These are phyloP conservation scores for Trichoderma brevicompactum DNA, from an alignment of 2,329 filamentous ascomycete species.

Conservation along the genomic window DNA sequence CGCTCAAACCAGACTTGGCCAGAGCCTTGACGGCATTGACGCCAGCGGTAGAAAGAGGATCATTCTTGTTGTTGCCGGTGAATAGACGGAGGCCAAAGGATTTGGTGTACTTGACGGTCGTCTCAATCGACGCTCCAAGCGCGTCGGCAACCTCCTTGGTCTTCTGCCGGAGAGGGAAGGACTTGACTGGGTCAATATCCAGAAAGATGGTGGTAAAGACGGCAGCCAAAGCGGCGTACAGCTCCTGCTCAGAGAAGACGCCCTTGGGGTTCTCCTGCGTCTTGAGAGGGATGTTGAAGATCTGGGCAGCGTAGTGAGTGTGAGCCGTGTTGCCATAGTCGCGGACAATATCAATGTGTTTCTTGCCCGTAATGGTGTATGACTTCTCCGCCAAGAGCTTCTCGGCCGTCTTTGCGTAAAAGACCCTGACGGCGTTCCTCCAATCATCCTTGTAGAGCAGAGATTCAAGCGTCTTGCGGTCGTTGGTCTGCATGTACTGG, in stretches of 20 bases:
- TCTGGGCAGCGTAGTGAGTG: constrained; percentile 64
- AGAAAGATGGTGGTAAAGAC: constrained; percentile 70
- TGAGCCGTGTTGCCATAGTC: constrained; percentile 71
- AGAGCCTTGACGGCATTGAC: constrained; percentile 67
- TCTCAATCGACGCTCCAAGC: constrained; percentile 65
- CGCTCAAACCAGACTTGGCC: constrained; percentile 63
- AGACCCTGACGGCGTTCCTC: constrained; percentile 64
- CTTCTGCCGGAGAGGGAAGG: constrained; percentile 65
- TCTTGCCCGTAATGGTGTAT: constrained; percentile 58
- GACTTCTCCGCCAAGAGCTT: constrained; percentile 67
- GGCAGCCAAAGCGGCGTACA: constrained; percentile 66
- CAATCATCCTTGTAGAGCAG: constrained; percentile 67
- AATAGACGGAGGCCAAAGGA: constrained; percentile 49
- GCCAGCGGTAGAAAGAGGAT: constrained; percentile 66
- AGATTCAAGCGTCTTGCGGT: constrained; percentile 57
- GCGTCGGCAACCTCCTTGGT: constrained; percentile 61
- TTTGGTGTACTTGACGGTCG: constrained; percentile 64
- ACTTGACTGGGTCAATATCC: constrained; percentile 68
- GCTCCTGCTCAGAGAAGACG: constrained; percentile 57
- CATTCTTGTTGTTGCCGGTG: constrained; percentile 55
- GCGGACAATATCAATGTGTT: constrained; percentile 71
- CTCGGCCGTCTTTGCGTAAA: constrained; percentile 67
- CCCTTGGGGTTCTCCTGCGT: constrained; percentile 63
- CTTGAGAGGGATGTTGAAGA: constrained; percentile 71
- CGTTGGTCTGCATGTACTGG: constrained; percentile 29